Base-by-base conservation (phyloP, 768 basidiomycete species). In the Nevesoporus exiguus region DNA sequence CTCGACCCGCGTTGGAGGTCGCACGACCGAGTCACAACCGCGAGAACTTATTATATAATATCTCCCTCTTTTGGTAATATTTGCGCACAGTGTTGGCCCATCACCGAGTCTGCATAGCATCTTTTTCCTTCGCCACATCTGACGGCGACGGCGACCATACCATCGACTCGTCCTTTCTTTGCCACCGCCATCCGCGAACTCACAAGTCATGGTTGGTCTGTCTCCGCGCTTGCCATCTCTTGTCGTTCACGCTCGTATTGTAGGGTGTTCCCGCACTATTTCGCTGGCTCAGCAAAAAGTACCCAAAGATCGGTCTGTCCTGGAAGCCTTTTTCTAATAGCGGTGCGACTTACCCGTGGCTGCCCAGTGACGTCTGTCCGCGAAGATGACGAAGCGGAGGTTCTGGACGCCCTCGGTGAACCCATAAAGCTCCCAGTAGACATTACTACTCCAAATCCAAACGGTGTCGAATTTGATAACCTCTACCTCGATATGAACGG, bases 401-500 rank as follows among this genome's bases (percentile, higher is more conserved):
- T 93, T 36, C 77, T 79, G 31, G 83, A 81, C 60, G 82, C 80
- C 52, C 78, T 85, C 55, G 93, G 88, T 59, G 73, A 82, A 66
- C 78, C 77, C 25, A 76, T 90, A 47, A 75, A 78, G 30, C 78
- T 92, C 52, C 94, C 93, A 10, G 73, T 96, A 42, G 88, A 93
- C 70, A 92, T 89, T 58, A 74, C 82, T 29, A 67, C 75, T 34
- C 79, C 89, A 30, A 99, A 99, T 71, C 97, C 97, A n/a, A 99
- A 99, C 69, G 93, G 88, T 24, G 77, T 79, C 54, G 97, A 99
- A 74, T 93, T 95, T 61, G 97, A 99, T 75, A 93, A 92, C 70
- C 76, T 99, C 43, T 99, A 99, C 71, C 79, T 99, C 40, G 96
- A 99, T 69, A 98, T 99, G 97, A 99, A 99, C 70, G 97, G 93